Evolutionary conservation across 257 asterid genomes (phyloP), one percentile per base, ranked within the genome.

Genomic region (Solanum tacnaense): DNA sequence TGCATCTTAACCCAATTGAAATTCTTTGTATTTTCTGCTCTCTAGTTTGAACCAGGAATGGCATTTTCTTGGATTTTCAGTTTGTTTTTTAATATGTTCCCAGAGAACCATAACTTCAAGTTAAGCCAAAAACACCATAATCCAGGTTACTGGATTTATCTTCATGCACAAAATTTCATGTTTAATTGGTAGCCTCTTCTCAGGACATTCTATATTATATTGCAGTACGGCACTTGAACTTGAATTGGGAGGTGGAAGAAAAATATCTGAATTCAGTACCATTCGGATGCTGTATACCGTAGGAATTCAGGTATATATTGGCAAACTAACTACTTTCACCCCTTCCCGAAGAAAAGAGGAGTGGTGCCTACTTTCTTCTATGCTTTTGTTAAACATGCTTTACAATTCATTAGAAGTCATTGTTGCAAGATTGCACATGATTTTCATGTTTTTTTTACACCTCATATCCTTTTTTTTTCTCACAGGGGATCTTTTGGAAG

Each of bases 161-260:
- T 29, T 82, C 44, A 49, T 82, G 44, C 29, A 29, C 44, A 82
- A 49, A 49, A 29, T 49, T 82, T 20, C 11, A 32, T 18, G 68
- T 29, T 49, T 41, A 31, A 82, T 31, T 82, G 44, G 12, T 82
- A 82, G 86, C 83, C 31, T 85, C 70, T 46, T 72, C 68, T 83
- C 72, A 58, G 91, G 88, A 87, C 76, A 44, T 89, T 84, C 74
- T 87, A 56, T 70, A 21, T 89, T 44, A 35, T 76, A 92, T 88
- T 92, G 88, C 93, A 97, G 99, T 84, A 84, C 90, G 75, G 89
- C 92, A 39, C 96, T 96, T 92, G 98, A 97, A 89, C 87, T 97
- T 87, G 99, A 97, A 92, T 90, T 97, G 87, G 99, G 99, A 16
- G 99, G 98, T 85, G 99, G 99, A 87, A 94, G 98, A 91, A 97